Conservation (phyloP, 2,329 filamentous ascomycete genomes). For the Paecilomyces dactylethromorphus region DNA sequence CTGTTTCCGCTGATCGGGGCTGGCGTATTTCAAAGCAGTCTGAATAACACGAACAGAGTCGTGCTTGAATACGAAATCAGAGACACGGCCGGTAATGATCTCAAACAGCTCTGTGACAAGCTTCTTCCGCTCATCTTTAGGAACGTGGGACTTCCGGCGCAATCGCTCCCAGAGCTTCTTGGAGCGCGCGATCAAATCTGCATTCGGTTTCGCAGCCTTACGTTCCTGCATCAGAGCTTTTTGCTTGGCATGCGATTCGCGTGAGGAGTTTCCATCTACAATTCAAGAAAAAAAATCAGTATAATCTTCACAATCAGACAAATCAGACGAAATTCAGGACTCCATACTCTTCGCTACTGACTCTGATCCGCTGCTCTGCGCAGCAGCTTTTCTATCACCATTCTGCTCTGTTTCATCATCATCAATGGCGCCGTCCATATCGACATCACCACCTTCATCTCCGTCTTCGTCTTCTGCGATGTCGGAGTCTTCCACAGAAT, state of each 20-base stretch:
- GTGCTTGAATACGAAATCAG: constrained; percentile 97
- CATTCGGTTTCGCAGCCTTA: constrained; percentile 86
- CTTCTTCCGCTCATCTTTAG: constrained; percentile 77
- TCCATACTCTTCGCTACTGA: background rate
- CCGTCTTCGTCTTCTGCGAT: constrained; percentile 14
- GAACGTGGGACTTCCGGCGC: constrained; percentile 87
- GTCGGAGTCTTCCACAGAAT: constrained; percentile 3
- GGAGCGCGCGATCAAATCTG: constrained; percentile 77
- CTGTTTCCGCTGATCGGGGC: constrained; percentile 71
- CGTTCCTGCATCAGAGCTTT: constrained; percentile 82
- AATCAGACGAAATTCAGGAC: background rate
- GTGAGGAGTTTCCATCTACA: constrained; percentile 58
- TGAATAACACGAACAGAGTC: constrained; percentile 95
- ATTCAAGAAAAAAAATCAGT: constrained; percentile 5
- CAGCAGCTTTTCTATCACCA: constrained; percentile 8
- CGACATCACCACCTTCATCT: constrained; percentile 14
- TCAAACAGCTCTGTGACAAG: constrained; percentile 84
- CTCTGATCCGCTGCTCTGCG: constrained; percentile 3
- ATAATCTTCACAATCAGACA: background rate
- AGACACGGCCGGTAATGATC: constrained; percentile 84
- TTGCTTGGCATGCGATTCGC: constrained; percentile 89
- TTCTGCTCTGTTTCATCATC: constrained; percentile 8
- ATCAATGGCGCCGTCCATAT: constrained; percentile 9
- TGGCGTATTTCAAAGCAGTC: constrained; percentile 94
- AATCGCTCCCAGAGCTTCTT: constrained; percentile 98